Conservation (phyloP, 139 green algal genomes). For the Mesostigma viride region DNA sequence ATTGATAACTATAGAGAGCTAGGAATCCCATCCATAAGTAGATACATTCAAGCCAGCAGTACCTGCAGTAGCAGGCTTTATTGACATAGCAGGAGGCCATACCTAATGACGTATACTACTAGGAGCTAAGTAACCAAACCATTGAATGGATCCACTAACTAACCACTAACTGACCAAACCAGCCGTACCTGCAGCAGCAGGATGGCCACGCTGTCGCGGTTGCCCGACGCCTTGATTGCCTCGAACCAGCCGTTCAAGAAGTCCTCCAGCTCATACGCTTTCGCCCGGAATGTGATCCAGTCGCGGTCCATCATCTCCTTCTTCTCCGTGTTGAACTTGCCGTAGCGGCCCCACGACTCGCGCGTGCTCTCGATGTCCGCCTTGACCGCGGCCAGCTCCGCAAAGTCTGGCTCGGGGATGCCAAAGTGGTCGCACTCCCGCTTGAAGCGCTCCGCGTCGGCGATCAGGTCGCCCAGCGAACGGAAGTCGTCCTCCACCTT, state of each 20-base stretch:
- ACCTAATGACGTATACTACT: too few species aligned
- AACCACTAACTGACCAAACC: too few species aligned
- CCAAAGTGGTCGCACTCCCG: conserved; percentile 53
- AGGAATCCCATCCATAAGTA: too few species aligned
- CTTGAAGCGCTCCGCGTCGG: conserved; percentile 40
- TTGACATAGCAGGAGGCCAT: too few species aligned
- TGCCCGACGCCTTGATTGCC: conserved; percentile 23
- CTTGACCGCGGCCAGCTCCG: conserved; percentile 41
- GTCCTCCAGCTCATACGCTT: conserved; percentile 58
- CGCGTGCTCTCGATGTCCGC: conserved; percentile 40
- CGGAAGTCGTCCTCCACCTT: conserved; percentile 47
- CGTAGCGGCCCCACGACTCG: conserved; percentile 34
- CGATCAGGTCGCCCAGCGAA: conserved; percentile 28
- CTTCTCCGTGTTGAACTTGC: conserved; percentile 47
- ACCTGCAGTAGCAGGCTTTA: too few species aligned
- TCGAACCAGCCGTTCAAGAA: conserved; percentile 63
- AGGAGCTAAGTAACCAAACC: too few species aligned
- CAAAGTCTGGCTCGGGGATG: conserved; percentile 44
- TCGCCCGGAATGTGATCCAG: conserved; percentile 57
- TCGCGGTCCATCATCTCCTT: conserved; percentile 51
- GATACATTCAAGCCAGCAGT: too few species aligned
- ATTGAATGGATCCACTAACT: too few species aligned
- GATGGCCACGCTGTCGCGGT: conserved; percentile 39
- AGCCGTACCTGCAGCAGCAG: conserved; percentile 47
- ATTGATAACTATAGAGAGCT: too few species aligned